Base-by-base conservation (phyloP, 352 stramenopile genomes). In the Pythium vanterpoolii region DNA sequence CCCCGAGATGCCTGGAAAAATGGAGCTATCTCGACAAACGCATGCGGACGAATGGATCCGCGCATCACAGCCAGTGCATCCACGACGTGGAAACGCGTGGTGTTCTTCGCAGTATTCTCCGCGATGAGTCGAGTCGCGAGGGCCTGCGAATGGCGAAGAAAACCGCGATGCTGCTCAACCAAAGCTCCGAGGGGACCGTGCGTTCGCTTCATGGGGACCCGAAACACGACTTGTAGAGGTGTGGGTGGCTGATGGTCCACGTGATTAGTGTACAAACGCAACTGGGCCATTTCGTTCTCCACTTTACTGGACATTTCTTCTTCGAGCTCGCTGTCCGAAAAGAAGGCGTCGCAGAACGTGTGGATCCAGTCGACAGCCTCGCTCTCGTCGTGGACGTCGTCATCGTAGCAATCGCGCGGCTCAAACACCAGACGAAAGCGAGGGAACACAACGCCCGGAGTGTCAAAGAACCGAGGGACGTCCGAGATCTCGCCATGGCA, bases 331-430 rank as follows among this genome's bases (percentile, higher is more conserved):
- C 11, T 11, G 6, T 11, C 6, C 31, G 34, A 19, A 19, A 62
- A 62, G 43, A 62, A 54, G 2, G 19, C 36, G 21, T 47, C 33
- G 19, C 42, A 47, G 31, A 62, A 62, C 16, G 14, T 33, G 16
- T 53, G 16, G 4, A 62, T 24, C 54, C 54, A 62, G 8, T 46
- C 42, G 23, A 31, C 23, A 8, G 54, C 54, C 10, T 62, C 54
- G 21, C 13, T 19, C 3, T 19, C 11, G 5, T 62, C 54, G 33
- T 62, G 34, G 2, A 47, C 14, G 16, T 62, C 54, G 26, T 62
- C 54, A 13, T 62, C 54, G 43, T 62, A 62, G 54, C 54, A 62
- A 23, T 62, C 54, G 6, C 33, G 30, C 7, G 54, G 54, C 9
- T 47, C 18, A 33, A 62, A 62, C 19, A 33, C 47, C 11, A 62